These are phyloP conservation scores for Epicoccum sorghinum DNA, from an alignment of 2,329 filamentous ascomycete genomes.

Conservation along the genomic window DNA sequence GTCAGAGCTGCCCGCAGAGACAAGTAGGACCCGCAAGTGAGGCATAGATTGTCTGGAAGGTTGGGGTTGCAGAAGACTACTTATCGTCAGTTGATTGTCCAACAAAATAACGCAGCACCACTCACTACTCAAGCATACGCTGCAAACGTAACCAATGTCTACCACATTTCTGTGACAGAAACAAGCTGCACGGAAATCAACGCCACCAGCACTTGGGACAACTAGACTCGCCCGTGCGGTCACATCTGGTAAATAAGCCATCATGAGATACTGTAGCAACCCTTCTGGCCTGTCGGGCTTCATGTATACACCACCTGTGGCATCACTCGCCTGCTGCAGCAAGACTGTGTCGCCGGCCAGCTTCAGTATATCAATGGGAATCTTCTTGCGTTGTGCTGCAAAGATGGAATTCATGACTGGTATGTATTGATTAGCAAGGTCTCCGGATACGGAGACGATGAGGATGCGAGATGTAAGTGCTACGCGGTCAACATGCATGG, in stretches of 20 bases:
- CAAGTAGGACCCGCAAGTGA: constrained; percentile 49
- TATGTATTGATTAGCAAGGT: constrained; percentile 89
- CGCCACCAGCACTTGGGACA: constrained; percentile 78
- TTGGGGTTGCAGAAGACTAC: constrained; percentile 46
- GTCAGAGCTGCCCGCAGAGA: constrained; percentile 42
- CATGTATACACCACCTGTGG: constrained; percentile 74
- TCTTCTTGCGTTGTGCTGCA: constrained; percentile 83
- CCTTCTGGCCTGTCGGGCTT: constrained; percentile 61
- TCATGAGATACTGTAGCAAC: constrained; percentile 91
- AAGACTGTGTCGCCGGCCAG: constrained; percentile 87
- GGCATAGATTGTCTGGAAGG: constrained; percentile 43
- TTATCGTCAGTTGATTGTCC: constrained; percentile 7
- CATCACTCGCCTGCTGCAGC: constrained; percentile 85
- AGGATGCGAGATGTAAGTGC: constrained; percentile 82
- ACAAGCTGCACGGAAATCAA: constrained; percentile 97
- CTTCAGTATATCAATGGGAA: constrained; percentile 91
- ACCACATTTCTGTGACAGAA: constrained; percentile 94
- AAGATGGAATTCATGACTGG: constrained; percentile 99
- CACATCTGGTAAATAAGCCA: constrained; percentile 82
- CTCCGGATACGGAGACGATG: constrained; percentile 86
- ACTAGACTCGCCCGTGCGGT: constrained; percentile 70
- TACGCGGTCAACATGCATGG: constrained; percentile 43
- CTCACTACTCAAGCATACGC: constrained; percentile 85
- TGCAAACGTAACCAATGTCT: constrained; percentile 93
- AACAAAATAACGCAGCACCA: constrained; percentile 7